phyloP scores from a whole-genome alignment of 371 early-diverging fungal genomes.

The Haplosporangium sp. region DNA sequence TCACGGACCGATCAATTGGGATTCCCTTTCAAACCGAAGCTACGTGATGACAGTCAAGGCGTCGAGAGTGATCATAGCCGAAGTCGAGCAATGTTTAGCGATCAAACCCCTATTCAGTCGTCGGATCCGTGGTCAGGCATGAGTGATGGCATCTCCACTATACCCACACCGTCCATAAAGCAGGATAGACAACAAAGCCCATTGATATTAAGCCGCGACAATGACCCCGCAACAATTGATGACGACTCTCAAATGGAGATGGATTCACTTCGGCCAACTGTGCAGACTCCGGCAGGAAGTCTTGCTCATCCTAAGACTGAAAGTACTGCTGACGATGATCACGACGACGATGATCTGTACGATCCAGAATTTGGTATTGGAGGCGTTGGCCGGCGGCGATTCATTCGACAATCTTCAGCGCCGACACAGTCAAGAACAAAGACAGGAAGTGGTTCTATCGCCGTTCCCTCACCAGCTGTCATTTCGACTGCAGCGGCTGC shows the following conservation, averaged over 20 bases:
- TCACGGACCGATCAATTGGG: too few relatives aligned
- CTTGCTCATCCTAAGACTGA: background rate
- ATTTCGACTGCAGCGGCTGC: conserved; percentile 27
- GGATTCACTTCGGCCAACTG: too few relatives aligned
- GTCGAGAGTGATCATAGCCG: too few relatives aligned
- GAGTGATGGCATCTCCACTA: too few relatives aligned
- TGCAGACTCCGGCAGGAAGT: background rate
- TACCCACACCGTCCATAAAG: too few relatives aligned
- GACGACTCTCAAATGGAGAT: background rate
- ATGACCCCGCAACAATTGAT: background rate
- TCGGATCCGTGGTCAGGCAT: too few relatives aligned
- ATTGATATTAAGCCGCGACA: background rate
- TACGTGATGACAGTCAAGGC: too few relatives aligned
- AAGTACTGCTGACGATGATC: background rate
- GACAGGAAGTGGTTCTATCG: too few relatives aligned
- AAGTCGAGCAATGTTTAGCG: too few relatives aligned
- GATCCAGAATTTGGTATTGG: conserved; percentile 40
- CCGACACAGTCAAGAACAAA: too few relatives aligned
- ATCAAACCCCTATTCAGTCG: too few relatives aligned
- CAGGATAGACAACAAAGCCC: background rate
- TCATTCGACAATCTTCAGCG: background rate
- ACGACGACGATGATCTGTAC: conserved; percentile 35
- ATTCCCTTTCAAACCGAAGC: too few relatives aligned
- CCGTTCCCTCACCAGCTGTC: conserved; percentile 16
- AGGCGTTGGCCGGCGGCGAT: conserved; percentile 17